Evolutionary conservation across 306 rosid genomes (phyloP).

Genomic region (Cyclanthera cordifolia): DNA sequence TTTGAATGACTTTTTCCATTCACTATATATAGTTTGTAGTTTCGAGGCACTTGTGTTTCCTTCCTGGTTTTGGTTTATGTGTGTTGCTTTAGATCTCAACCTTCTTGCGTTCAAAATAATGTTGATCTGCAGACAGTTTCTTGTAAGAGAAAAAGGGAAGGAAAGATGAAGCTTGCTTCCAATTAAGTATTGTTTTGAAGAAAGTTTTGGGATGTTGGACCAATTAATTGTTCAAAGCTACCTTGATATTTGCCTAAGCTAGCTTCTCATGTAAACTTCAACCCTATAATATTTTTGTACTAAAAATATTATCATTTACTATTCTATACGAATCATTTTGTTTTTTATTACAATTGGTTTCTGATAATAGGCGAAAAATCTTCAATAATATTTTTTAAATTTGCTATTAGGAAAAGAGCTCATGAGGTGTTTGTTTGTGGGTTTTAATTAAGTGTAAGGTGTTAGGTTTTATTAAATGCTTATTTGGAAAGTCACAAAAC

Average conservation of each 20-base stretch:
- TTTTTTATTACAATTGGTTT: no score
- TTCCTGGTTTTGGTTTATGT: neutral
- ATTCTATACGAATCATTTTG: no score
- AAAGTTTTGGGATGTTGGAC: neutral
- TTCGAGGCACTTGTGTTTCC: neutral
- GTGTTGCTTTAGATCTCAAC: neutral
- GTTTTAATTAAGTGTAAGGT: no score
- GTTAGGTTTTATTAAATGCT: no score
- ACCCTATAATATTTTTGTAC: no score
- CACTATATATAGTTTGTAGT: neutral
- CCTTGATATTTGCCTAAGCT: neutral
- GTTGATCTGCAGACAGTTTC: neutral
- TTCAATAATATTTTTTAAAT: no score
- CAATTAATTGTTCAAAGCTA: neutral
- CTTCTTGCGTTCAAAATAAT: neutral
- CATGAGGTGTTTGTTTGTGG: no score
- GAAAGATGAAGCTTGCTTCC: neutral
- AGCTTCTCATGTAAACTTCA: no score
- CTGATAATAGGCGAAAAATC: no score
- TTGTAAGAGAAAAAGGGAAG: neutral
- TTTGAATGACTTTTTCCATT: neutral
- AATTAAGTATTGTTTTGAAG: neutral
- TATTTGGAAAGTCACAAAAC: no score
- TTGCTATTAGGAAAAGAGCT: no score
- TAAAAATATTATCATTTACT: no score